Conservation (phyloP, 306 rosid species). For the Rosa persica region DNA sequence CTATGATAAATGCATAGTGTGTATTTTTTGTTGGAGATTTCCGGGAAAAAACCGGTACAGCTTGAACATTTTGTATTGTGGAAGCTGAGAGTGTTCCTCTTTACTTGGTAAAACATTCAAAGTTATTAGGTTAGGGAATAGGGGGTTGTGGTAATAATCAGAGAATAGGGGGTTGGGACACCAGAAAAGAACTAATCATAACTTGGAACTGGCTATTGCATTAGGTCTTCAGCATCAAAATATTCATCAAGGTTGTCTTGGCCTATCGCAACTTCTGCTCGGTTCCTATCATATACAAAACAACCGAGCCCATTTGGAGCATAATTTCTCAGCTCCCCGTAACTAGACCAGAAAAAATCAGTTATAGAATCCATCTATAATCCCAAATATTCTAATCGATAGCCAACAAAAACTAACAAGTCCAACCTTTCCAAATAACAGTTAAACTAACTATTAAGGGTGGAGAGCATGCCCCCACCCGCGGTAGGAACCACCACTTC, state of each 20-base stretch:
- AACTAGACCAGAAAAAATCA: neutral
- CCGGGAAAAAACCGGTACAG: too few relatives aligned
- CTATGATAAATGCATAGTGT: too few relatives aligned
- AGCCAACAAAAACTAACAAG: constrained; percentile 7
- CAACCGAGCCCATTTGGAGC: constrained; percentile 14
- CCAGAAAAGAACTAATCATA: neutral
- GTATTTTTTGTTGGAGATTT: too few relatives aligned
- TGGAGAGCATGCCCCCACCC: constrained; percentile 79
- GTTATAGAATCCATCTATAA: constrained; percentile 5
- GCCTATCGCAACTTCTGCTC: neutral
- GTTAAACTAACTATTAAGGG: constrained; percentile 58
- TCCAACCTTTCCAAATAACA: neutral
- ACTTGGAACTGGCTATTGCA: neutral
- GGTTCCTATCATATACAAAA: constrained; percentile 37
- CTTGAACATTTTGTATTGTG: too few relatives aligned
- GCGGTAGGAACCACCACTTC: constrained; percentile 84
- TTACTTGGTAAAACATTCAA: too few relatives aligned
- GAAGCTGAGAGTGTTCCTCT: too few relatives aligned
- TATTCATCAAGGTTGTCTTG: neutral
- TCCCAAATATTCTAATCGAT: neutral
- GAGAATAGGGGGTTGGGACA: neutral
- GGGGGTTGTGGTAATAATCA: too few relatives aligned
- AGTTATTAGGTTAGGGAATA: too few relatives aligned
- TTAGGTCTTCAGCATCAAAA: neutral
- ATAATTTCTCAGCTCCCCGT: neutral